Evolutionary conservation across 495 filamentous ascomycete species (phyloP), one percentile per base, ranked within the genome.

Genomic region (Aspergillus nanangensis): DNA sequence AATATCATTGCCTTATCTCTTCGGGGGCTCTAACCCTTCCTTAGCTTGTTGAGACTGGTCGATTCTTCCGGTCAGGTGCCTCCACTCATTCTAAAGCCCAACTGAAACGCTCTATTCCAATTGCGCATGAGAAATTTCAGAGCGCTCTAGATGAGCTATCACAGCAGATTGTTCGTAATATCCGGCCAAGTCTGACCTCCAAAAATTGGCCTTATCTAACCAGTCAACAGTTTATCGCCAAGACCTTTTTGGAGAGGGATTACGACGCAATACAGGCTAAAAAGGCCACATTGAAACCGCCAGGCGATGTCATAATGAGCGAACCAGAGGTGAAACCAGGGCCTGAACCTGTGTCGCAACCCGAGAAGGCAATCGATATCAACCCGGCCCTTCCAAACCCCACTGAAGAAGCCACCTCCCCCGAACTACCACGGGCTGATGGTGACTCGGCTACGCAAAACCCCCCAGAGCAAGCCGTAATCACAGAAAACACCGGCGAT

Each of bases 1-100:
- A n/a, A n/a, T 8, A 39, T 22, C 37, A 9, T 11, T 11, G 7
- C 1, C 11, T n/a, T 15, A 5, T 1, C 19, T 21, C 8, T 20
- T 15, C 37, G 15, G 36, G 21, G 34, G 19, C 35, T 45, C 60
- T 68, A 44, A 70, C 55, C 3, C 20, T 10, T 25, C 25, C 25
- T 15, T 48, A 78, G 75, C 63, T 78, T 22, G 56, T 75, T 38
- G 72, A 77, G 33, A 75, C 71, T 2, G 73, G 66, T 17, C 68
- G 73, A 17, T 62, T 77, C 45, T 74, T 77, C 38, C 63, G 63
- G 42, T 61, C 65, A 15, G 55, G 54, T 5, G 66, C 57, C 22
- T 68, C 69, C 15, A 48, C 66, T 45, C 61, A 67, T 27, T 60
- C 59, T 8, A 57, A 62, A 36, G 55, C 62, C 8, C 66, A 70